phyloP scores from a whole-genome alignment of 2,329 filamentous ascomycete genomes.

The Curvularia sp. region DNA sequence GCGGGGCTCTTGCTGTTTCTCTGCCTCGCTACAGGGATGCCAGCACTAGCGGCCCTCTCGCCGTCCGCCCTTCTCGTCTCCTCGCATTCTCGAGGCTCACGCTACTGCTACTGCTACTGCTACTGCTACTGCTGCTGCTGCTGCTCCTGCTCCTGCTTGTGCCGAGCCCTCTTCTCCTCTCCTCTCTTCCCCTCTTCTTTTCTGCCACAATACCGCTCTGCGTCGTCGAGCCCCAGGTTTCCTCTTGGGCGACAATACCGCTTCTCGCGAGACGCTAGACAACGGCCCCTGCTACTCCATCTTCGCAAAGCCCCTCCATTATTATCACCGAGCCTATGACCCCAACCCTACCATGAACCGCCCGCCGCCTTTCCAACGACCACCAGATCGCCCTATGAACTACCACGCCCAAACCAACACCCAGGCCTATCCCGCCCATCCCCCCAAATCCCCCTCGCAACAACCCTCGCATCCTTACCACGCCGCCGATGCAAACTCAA shows the following conservation, averaged over 20 bases:
- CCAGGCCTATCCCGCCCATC: slow-evolving; percentile 45
- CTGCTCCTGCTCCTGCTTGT: neutral
- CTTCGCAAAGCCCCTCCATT: slow-evolving; percentile 6
- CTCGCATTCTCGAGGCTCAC: slow-evolving; percentile 22
- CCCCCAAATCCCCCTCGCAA: slow-evolving; percentile 43
- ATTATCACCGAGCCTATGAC: slow-evolving; percentile 21
- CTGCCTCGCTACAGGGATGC: slow-evolving; percentile 16
- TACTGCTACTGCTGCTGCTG: slow-evolving; percentile 9
- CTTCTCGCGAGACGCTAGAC: neutral
- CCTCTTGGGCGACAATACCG: neutral
- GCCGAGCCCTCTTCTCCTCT: neutral
- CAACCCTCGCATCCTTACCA: slow-evolving; percentile 55
- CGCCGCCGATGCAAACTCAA: slow-evolving; percentile 56
- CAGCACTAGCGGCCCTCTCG: slow-evolving; percentile 1
- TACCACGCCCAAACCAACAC: slow-evolving; percentile 53
- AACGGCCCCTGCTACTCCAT: neutral
- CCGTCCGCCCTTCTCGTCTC: slow-evolving; percentile 24
- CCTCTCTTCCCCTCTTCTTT: neutral
- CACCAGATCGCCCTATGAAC: slow-evolving; percentile 54
- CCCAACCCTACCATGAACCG: slow-evolving; percentile 46
- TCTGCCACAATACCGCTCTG: neutral
- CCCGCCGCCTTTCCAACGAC: slow-evolving; percentile 50
- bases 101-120: slow-evolving; percentile 11
- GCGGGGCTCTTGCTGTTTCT: slow-evolving; percentile 19
- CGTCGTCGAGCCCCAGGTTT: slow-evolving; percentile 1